Base-by-base conservation (phyloP, 2,329 filamentous ascomycete genomes). In the Penicillium sp. region DNA sequence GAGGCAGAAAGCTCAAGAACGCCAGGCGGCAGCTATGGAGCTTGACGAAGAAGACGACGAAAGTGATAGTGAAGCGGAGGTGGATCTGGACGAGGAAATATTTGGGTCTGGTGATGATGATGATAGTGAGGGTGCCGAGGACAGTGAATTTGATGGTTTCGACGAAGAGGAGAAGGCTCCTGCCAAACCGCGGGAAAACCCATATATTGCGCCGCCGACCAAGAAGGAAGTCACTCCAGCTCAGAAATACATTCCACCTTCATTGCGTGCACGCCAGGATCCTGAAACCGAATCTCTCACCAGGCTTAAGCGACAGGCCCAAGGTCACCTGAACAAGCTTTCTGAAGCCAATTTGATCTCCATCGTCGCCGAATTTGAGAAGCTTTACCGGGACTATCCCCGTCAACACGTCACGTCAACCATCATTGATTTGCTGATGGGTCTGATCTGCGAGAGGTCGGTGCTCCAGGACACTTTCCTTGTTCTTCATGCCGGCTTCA, bases 311-410 rank as follows among this genome's bases (percentile, higher is more conserved):
- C 86, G 91, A 58, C 91, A 95, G 67, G 81, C 91, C 0, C 92
- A 97, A 70, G 93, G 94, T 68, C 82, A 94, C 16, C 83, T 99
- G 68, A 99, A 99, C 73, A 88, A 93, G 68, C 81, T 99, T 28
- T 97, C 94, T 0, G 93, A 97, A 69, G 87, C 91, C 33, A 97
- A 94, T 64, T 80, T 99, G 59, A 74, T 96, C 5, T 89, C 90
- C 2, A 96, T 97, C 49, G 77, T 97, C 3, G 83, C 84, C 39
- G 89, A 95, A 16, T 81, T 96, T 28, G 91, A 96, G 68, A 86
- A 87, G 56, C 78, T 97, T 1, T 99, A 97, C 70, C 84, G 87
- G 51, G 86, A 87, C 37, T 86, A 96, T 63, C 87, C 94, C 0
- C 86, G 94, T n/a, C 91, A 94, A 58, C 87, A 92, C 66, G 91